Evolutionary conservation across 768 basidiomycete genomes (phyloP).

Genomic region (Leucosporidium creatinivorum): DNA sequence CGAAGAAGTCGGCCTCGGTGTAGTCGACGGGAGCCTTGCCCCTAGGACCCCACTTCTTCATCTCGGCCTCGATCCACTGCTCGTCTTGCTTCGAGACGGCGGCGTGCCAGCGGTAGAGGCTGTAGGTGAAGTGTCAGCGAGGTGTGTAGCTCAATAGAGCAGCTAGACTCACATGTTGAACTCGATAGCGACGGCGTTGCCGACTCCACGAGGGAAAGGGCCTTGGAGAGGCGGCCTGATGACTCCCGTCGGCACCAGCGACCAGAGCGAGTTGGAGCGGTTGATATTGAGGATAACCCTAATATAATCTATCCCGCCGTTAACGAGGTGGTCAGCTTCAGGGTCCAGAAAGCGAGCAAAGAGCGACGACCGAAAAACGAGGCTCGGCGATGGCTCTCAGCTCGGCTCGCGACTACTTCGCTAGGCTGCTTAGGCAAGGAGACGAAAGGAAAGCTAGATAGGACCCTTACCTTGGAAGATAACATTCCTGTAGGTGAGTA

Average conservation of each 20-base stretch:
- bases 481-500: neutral
- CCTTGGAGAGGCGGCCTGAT: slow-evolving; percentile 13
- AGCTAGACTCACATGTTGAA: slow-evolving; percentile 14
- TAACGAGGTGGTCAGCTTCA: too few species aligned
- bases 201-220: slow-evolving; percentile 9
- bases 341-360: too few species aligned
- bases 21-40: neutral
- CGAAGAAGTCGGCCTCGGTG: neutral
- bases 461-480: neutral
- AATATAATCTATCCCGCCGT: neutral
- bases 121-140: slow-evolving; percentile 3
- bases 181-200: slow-evolving; percentile 27
- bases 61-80: slow-evolving; percentile 40
- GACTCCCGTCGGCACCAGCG: slow-evolving; percentile 23
- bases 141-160: too few species aligned
- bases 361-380: too few species aligned
- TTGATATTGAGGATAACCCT: slow-evolving; percentile 23
- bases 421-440: too few species aligned
- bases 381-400: neutral
- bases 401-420: too few species aligned
- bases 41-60: too few species aligned
- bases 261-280: slow-evolving; percentile 22
- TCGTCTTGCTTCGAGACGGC: slow-evolving; percentile 40
- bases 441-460: too few species aligned
- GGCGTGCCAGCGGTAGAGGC: slow-evolving; percentile 43